Evolutionary conservation across 768 basidiomycete genomes (phyloP), one percentile per base, ranked within the genome.

Genomic region (Lactifluus echinatus): DNA sequence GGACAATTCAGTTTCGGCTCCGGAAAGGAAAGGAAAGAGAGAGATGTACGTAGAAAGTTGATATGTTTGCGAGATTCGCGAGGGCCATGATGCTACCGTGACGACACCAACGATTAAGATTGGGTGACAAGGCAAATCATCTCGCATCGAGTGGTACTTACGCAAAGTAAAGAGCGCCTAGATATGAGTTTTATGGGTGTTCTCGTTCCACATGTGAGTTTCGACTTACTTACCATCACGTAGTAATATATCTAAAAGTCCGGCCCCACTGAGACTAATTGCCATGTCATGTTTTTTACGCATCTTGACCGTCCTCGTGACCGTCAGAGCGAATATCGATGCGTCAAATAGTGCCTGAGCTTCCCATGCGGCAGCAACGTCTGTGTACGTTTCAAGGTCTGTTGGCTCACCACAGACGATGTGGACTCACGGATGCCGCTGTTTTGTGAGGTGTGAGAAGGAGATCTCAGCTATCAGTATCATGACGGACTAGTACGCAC

Each of bases 91-190:
- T 71, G 7, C 81, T 82, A 51, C 11, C n/a, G n/a, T n/a, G n/a
- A n/a, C n/a, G 26, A 26, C 31, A 36, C 19, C 34, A 48, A 28
- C 44, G 4, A 28, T 46, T 49, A 24, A 52, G 5, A 21, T 48
- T 51, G 31, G 49, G 46, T 65, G 28, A 31, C 39, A 46, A 39
- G 53, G 34, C 6, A 40, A 31, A 2, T 19, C 3, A 15, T 5
- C 21, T n/a, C 15, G 7, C 6, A 21, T 17, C 6, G 39, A n/a
- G 43, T 50, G 19, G 33, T 4, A 60, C 79, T 69, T 59, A 82
- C 80, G 73, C 77, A 60, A 79, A 82, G 63, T 81, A 83, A 23
- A 82, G 65, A 2, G 78, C 75, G 52, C 80, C 81, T 81, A 54
- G 19, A 29, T 8, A 10, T 42, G 36, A 26, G 24, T 43, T 19